A percentile compares a stretch with the other conserved stretches of the same genome.
These are phyloP conservation scores for Pisolithus sp. DNA, from an alignment of 768 basidiomycete genomes.

Conservation along the genomic window DNA sequence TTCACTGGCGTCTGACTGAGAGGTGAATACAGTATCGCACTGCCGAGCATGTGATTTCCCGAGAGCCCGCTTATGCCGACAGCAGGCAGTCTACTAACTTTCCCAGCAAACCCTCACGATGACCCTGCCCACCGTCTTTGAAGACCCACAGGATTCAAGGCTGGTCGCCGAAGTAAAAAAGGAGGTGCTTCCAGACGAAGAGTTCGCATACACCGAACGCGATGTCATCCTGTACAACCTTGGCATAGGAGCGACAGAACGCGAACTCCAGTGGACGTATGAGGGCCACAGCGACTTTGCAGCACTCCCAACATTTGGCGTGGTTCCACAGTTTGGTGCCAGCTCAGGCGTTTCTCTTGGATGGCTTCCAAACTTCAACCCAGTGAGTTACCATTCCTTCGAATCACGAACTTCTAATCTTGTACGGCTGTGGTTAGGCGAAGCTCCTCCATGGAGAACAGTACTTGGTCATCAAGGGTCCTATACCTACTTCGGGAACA, in stretches of 20 bases:
- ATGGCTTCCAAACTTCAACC: slow-evolving; percentile 94
- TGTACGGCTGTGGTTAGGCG: slow-evolving; percentile 42
- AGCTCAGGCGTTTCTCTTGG: slow-evolving; percentile 64
- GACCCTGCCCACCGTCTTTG: slow-evolving; percentile 46
- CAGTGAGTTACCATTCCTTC: slow-evolving; percentile 44
- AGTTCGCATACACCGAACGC: slow-evolving; percentile 76
- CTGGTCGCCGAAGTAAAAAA: slow-evolving; percentile 81
- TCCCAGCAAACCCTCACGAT: slow-evolving; percentile 9
- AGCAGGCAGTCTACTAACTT: too few species aligned
- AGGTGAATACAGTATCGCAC: too few species aligned
- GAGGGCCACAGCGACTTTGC: slow-evolving; percentile 85
- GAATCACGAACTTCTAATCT: too few species aligned
- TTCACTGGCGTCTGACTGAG: not conserved
- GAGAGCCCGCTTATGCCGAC: too few species aligned
- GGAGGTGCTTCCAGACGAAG: slow-evolving; percentile 41
- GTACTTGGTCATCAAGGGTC: slow-evolving; percentile 79
- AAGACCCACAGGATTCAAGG: slow-evolving; percentile 76
- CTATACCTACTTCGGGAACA: slow-evolving; percentile 80
- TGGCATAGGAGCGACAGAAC: slow-evolving; percentile 88
- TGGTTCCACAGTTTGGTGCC: slow-evolving; percentile 84
- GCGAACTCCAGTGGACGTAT: slow-evolving; percentile 87
- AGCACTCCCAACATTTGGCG: slow-evolving; percentile 90
- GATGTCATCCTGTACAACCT: slow-evolving; percentile 95
- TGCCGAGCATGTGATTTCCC: too few species aligned
- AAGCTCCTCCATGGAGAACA: slow-evolving; percentile 98